Evolutionary conservation across 148 eudicot genomes (phyloP), one percentile per base, ranked within the genome.

Genomic region (Pharnaceum exiguum): DNA sequence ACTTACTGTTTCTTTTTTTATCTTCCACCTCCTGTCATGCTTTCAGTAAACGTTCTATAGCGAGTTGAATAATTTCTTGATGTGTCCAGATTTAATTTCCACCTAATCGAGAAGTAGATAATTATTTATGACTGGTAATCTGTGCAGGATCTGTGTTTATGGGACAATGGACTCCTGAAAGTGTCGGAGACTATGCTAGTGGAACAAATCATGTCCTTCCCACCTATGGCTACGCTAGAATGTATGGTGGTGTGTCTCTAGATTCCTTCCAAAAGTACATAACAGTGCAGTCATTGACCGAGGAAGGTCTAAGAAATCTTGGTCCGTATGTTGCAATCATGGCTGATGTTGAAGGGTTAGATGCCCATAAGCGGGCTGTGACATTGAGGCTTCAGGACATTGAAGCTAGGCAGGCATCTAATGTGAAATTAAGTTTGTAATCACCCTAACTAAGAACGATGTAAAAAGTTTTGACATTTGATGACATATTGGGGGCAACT

Each of bases 201-300:
- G 99, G 96, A 51, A 89, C 99, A 30, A 93, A 88, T 62, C 99
- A 93, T 42, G 99, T 94, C 42, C 96, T 94, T 57, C 99, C 99
- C 23, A 94, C 99, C 52, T 94, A 94, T 19, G 96, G 99, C 17
- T 94, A 94, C 63, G 96, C 99, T 24, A 68, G 91, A 12, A 94
- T 94, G 95, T 94, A 94, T 16, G 65, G 99, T 53, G 99, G 99
- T 2, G 99, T 94, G 45, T 94, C 89, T 55, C 77, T 89, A 11
- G 91, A 86, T 73, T 94, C 99, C 8, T 94, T 94, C 74, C 86
- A 83, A 56, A 94, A 94, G 69, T 84, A 89, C 73, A 94, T 94
- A 32, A 94, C 99, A 1, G 78, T 94, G 43, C 99, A 94, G 75
- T 83, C 99, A 16, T 67, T 94, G 75, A 89, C 99, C 2, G 95